Conservation (phyloP, 2,329 filamentous ascomycete species). For the Ophiosphaerella herpotricha region DNA sequence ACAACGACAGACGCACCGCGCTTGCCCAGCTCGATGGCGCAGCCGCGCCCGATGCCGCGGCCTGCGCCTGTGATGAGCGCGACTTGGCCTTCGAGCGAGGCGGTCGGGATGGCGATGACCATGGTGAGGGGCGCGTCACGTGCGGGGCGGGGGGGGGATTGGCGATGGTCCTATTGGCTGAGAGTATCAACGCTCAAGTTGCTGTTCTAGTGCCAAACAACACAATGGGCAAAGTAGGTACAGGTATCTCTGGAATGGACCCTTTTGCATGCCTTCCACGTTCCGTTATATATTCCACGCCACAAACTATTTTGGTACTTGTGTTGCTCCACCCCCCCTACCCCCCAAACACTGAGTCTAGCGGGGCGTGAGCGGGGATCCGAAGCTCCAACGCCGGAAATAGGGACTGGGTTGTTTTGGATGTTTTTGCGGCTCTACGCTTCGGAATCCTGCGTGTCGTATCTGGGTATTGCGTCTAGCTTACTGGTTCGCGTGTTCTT, state of each 20-base stretch:
- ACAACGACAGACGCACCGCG: constrained; percentile 68
- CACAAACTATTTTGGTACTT: background rate
- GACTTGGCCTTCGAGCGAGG: constrained; percentile 58
- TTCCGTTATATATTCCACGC: constrained; percentile 13
- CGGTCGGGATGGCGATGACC: constrained; percentile 52
- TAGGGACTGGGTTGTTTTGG: constrained; percentile 11
- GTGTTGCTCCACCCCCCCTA: too few species aligned
- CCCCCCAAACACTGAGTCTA: constrained; percentile 11
- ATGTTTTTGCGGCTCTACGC: constrained; percentile 28
- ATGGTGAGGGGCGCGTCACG: constrained; percentile 35
- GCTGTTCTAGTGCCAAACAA: too few species aligned
- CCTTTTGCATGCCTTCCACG: too few species aligned
- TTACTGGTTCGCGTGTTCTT: constrained; percentile 5
- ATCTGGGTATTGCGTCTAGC: constrained; percentile 13
- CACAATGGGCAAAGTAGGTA: too few species aligned
- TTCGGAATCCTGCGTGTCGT: constrained; percentile 18
- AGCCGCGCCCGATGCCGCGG: constrained; percentile 69
- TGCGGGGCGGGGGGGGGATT: constrained; percentile 3
- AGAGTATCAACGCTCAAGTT: background rate
- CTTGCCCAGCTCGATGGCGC: constrained; percentile 68
- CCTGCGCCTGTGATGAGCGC: constrained; percentile 67
- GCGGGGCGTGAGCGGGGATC: constrained; percentile 29
- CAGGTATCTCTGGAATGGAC: too few species aligned
- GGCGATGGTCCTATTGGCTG: constrained; percentile 17
- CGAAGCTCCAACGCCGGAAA: constrained; percentile 28